phyloP scores from a whole-genome alignment of 2,329 filamentous ascomycete genomes.

The Penicillium griseofulvum region DNA sequence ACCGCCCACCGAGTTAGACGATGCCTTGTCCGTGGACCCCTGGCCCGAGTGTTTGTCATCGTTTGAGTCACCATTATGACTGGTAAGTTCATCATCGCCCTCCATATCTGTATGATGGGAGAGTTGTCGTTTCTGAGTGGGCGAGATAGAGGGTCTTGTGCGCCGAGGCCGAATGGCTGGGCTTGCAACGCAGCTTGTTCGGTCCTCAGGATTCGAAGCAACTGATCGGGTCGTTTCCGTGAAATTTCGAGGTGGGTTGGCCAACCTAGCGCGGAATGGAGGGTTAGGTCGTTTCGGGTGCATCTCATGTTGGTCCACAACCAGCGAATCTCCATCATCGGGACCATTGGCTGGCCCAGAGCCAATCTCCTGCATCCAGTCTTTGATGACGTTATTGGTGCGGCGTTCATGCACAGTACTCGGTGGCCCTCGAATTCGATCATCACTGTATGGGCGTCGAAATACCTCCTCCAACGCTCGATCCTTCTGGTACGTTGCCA shows the following conservation, averaged over 20 bases:
- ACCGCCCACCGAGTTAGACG: slow-evolving; percentile 10
- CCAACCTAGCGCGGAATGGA: slow-evolving; percentile 43
- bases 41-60: slow-evolving; percentile 25
- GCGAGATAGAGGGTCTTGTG: slow-evolving; percentile 24
- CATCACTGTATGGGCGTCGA: slow-evolving; percentile 63
- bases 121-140: slow-evolving; percentile 42
- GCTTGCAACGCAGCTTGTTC: slow-evolving; percentile 31
- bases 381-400: slow-evolving; percentile 76
- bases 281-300: slow-evolving; percentile 50
- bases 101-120: slow-evolving; percentile 73
- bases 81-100: slow-evolving; percentile 85
- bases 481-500: slow-evolving; percentile 86
- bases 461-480: slow-evolving; percentile 90
- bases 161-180: slow-evolving; percentile 40
- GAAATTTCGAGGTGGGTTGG: slow-evolving; percentile 43
- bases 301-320: slow-evolving; percentile 58
- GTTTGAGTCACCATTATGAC: slow-evolving; percentile 62
- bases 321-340: slow-evolving; percentile 58
- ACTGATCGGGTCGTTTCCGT: slow-evolving; percentile 54
- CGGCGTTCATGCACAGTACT: slow-evolving; percentile 62
- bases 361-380: slow-evolving; percentile 78
- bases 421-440: slow-evolving; percentile 59
- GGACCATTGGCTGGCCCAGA: slow-evolving; percentile 56
- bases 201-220: slow-evolving; percentile 57
- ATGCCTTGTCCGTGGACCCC: slow-evolving; percentile 16